Evolutionary conservation across 2,329 filamentous ascomycete species (phyloP), one percentile per base, ranked within the genome.

Genomic region (Cercospora citrullina): DNA sequence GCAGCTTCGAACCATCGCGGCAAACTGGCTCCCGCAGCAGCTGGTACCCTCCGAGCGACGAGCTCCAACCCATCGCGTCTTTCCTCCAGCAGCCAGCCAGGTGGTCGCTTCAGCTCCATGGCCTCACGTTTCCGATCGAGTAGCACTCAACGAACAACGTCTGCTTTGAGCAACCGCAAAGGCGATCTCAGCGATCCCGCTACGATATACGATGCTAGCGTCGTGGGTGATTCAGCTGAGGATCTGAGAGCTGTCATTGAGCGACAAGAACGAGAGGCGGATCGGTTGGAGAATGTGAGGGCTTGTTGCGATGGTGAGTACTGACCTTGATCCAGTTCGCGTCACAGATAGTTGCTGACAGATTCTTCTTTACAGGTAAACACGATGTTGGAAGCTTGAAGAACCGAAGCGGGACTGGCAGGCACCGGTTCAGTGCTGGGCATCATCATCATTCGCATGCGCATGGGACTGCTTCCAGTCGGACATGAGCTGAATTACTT

Each of bases 261-360:
- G 80, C 85, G 80, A 60, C 90, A 93, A 77, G 90, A 94, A 75
- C 84, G 88, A 64, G 91, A 94, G 72, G 84, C 90, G 28, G 91
- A 94, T 77, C 86, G 90, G 70, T 85, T 98, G 75, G 94, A 98
- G 84, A 97, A 99, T 79, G 95, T 99, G 72, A 87, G 95, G 77
- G 94, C 94, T 68, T 99, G 95, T 82, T 99, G 95, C 80, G 95
- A 98, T 86, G 95, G 94, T 94, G 86, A 87, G 90, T 83, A 30
- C 66, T 55, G 42, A 18, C 51, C 21, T 62, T 10, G 16, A 33
- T 8, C n/a, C 33, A 23, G 23, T 23, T 8, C 7, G n/a, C 5
- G 63, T 53, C 12, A 12, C 45, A 16, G 9, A 42, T 10, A 21
- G 12, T 66, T 60, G 63, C 68, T 63, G 42, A 59, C 53, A 62